These are phyloP conservation scores for Adenanthera pavonina DNA, from an alignment of 306 rosid species.

Conservation along the genomic window DNA sequence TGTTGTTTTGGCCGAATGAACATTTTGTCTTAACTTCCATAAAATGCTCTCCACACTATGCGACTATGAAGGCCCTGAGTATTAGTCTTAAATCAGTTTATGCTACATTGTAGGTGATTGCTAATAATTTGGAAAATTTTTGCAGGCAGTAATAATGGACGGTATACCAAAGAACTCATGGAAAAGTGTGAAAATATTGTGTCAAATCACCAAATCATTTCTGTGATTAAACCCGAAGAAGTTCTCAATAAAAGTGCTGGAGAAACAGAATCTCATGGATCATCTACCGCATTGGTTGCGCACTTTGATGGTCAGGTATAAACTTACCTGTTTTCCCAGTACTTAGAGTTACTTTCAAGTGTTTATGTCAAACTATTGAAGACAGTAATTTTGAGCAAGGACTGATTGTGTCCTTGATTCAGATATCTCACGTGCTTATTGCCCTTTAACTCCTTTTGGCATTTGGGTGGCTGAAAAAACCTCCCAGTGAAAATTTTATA, in stretches of 20 bases:
- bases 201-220: constrained; percentile 45
- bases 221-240: constrained; percentile 55
- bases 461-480: too few relatives aligned
- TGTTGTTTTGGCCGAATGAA: constrained; percentile 28
- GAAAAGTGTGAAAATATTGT: constrained; percentile 60
- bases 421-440: not conserved
- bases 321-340: constrained; percentile 13
- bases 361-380: constrained; percentile 23
- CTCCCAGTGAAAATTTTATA: too few relatives aligned
- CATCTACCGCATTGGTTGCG: constrained; percentile 61
- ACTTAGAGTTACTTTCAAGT: constrained; percentile 14
- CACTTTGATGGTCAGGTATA: constrained; percentile 83
- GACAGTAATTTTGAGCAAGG: constrained; percentile 14
- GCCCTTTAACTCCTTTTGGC: too few relatives aligned
- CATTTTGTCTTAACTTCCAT: not conserved
- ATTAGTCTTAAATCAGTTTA: constrained; percentile 15
- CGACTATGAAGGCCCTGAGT: constrained; percentile 21
- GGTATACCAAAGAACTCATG: constrained; percentile 64
- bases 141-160: constrained; percentile 61
- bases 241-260: constrained; percentile 58
- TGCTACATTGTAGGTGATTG: not conserved
- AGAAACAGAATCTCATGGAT: constrained; percentile 63
- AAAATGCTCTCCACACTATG: constrained; percentile 25
- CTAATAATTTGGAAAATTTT: constrained; percentile 16
- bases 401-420: not conserved